These are phyloP conservation scores for Oemleria cerasiformis DNA, from an alignment of 306 rosid genomes.

Conservation along the genomic window DNA sequence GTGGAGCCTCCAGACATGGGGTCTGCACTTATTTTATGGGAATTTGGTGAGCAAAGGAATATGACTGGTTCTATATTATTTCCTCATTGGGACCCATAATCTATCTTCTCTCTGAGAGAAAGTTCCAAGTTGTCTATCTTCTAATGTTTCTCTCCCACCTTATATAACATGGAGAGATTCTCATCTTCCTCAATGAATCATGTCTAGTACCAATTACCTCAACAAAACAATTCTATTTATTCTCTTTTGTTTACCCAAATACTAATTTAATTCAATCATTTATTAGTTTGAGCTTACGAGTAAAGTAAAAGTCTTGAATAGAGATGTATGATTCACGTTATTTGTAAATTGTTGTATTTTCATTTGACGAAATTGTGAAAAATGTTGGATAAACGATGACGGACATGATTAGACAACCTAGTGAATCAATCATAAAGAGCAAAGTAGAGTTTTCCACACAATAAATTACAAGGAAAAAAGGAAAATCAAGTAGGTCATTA, in stretches of 20 bases:
- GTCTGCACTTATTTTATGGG: slow-evolving; percentile 26
- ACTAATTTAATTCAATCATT: neutral
- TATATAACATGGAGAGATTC: slow-evolving; percentile 37
- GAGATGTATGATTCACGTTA: no score
- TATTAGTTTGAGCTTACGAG: neutral
- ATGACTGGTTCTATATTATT: no score
- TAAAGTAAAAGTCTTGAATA: no score
- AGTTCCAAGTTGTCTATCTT: slow-evolving; percentile 47
- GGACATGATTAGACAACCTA: no score
- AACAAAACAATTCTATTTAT: slow-evolving; percentile 5
- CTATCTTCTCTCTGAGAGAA: slow-evolving; percentile 26
- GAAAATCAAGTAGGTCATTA: neutral
- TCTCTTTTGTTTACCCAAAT: neutral
- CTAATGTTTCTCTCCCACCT: slow-evolving; percentile 19
- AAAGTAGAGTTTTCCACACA: slow-evolving; percentile 1
- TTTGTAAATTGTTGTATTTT: no score
- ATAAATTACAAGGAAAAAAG: neutral
- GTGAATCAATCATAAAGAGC: neutral
- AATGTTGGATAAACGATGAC: no score
- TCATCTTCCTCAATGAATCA: slow-evolving; percentile 18
- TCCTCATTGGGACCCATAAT: slow-evolving; percentile 30
- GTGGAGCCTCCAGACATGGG: slow-evolving; percentile 26
- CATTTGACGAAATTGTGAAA: no score
- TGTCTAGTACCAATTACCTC: slow-evolving; percentile 14
- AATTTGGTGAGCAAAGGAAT: slow-evolving; percentile 42